Evolutionary conservation across 129 eudicot genomes (phyloP).

Genomic region (Flaveria robusta): DNA sequence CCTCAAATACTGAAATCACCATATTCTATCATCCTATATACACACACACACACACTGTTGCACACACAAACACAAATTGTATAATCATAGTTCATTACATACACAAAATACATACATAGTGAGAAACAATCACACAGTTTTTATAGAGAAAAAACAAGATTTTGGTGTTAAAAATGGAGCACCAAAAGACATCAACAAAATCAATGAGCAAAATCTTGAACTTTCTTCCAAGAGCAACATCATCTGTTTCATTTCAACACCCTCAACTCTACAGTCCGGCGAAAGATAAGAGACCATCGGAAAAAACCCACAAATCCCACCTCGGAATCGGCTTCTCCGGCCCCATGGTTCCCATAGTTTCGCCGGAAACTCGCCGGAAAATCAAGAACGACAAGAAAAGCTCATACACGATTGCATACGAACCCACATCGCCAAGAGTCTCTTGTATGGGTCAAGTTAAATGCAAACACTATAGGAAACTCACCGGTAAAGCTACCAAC

Average conservation of each 20-base stretch:
- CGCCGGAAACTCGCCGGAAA: constrained; percentile 49
- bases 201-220: constrained; percentile 57
- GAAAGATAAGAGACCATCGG: constrained; percentile 37
- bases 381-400: constrained; percentile 33
- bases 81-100: constrained; percentile 11
- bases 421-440: constrained; percentile 77
- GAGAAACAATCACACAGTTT: background rate
- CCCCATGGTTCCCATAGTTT: constrained; percentile 44
- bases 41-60: background rate
- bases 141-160: constrained; percentile 2
- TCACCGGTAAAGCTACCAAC: background rate
- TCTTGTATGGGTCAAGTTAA: constrained; percentile 88
- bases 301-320: constrained; percentile 41
- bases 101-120: constrained; percentile 13
- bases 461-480: constrained; percentile 57
- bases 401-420: constrained; percentile 30
- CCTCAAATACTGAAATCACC: background rate
- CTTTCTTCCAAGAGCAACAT: constrained; percentile 55
- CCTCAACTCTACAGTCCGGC: constrained; percentile 52
- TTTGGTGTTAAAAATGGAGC: constrained; percentile 33
- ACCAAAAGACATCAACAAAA: constrained; percentile 35
- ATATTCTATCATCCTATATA: background rate
- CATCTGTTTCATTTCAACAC: constrained; percentile 52
- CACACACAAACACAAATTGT: background rate
- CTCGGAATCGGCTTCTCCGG: constrained; percentile 58